Conservation (phyloP, 2,329 filamentous ascomycete genomes). For the Scopulariopsis brevicaulis region DNA sequence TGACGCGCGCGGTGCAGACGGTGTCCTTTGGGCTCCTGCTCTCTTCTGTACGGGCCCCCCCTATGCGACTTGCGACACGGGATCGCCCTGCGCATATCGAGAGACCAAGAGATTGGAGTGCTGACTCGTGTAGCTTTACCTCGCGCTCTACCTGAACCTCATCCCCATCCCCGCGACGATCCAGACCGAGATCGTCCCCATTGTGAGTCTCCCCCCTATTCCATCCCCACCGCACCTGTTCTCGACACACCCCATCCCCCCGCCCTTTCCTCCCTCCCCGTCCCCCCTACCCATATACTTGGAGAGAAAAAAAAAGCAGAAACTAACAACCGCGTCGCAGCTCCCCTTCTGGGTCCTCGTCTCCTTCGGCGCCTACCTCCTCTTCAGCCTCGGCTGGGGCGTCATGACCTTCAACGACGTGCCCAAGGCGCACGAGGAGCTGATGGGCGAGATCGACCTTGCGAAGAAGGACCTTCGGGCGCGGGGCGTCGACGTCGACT, state of each 20-base stretch:
- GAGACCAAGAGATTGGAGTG: neutral
- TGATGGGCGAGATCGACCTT: constrained; percentile 73
- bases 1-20: constrained; percentile 92
- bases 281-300: no score
- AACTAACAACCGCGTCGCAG: constrained; percentile 34
- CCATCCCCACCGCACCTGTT: constrained; percentile 1
- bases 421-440: constrained; percentile 70
- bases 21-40: constrained; percentile 74
- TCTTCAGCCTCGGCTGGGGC: constrained; percentile 84
- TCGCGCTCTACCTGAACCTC: constrained; percentile 73
- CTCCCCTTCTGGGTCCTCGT: constrained; percentile 90
- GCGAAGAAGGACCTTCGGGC: constrained; percentile 63
- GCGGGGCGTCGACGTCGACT: constrained; percentile 71
- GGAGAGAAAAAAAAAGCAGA: no score
- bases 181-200: constrained; percentile 76
- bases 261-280: neutral
- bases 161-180: constrained; percentile 68
- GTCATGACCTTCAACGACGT: constrained; percentile 96
- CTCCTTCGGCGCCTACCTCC: constrained; percentile 81
- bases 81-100: neutral
- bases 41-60: constrained; percentile 57
- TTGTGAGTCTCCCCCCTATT: constrained; percentile 47
- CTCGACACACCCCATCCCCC: neutral
- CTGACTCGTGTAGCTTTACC: constrained; percentile 64
- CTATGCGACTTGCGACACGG: neutral